phyloP scores from a whole-genome alignment of 2,329 filamentous ascomycete species.

The Aureobasidium zeae region DNA sequence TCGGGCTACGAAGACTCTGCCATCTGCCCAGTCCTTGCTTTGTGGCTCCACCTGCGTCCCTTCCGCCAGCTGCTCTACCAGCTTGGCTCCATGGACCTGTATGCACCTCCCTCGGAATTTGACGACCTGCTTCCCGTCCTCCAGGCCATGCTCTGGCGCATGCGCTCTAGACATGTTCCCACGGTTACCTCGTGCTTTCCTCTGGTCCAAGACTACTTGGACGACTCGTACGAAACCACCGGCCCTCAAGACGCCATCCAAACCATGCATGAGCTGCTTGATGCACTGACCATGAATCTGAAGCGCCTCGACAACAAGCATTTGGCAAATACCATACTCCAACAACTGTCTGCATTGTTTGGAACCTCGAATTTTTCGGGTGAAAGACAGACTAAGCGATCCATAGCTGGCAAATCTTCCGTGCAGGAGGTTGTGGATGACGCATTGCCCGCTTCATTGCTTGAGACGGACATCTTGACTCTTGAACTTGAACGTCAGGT shows the following conservation, averaged over 20 bases:
- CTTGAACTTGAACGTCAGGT: constrained; percentile 50
- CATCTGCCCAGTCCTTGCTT: constrained; percentile 41
- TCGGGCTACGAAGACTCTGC: background rate
- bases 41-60: constrained; percentile 51
- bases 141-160: constrained; percentile 6
- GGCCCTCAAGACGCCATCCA: constrained; percentile 39
- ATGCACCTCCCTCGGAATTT: background rate
- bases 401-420: constrained; percentile 20
- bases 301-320: background rate
- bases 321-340: background rate
- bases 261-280: constrained; percentile 45
- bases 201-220: background rate
- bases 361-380: constrained; percentile 1
- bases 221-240: background rate
- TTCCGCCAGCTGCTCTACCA: constrained; percentile 48
- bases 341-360: background rate
- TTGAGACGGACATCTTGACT: constrained; percentile 20
- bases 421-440: constrained; percentile 35
- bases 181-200: too few species aligned
- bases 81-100: constrained; percentile 20
- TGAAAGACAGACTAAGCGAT: background rate
- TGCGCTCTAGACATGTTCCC: constrained; percentile 4
- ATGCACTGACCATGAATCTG: background rate
- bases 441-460: background rate
- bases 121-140: background rate